Evolutionary conservation across 1,284 basidiomycete genomes (phyloP).

Genomic region (Cystobasidium sp.): DNA sequence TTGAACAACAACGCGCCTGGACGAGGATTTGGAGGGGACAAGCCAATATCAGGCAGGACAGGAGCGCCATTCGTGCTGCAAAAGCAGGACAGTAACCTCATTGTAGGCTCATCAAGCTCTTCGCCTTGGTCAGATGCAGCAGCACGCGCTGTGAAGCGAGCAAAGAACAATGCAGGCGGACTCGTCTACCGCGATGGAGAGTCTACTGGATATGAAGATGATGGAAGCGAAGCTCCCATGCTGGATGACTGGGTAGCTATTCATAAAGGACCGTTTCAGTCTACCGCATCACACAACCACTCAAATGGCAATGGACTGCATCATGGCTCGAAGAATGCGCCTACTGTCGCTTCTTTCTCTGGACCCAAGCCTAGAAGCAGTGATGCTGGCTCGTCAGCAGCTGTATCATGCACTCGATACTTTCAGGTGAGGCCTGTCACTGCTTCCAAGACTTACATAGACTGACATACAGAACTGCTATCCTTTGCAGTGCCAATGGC

Average conservation of each 20-base stretch:
- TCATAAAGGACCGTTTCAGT: not conserved
- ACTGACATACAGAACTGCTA: not conserved
- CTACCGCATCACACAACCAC: not conserved
- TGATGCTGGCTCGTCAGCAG: slow-evolving; percentile 6
- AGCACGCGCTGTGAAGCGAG: slow-evolving; percentile 26
- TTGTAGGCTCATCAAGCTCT: not conserved
- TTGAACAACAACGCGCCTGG: slow-evolving; percentile 22
- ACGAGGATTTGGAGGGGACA: slow-evolving; percentile 4
- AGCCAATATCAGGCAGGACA: not conserved
- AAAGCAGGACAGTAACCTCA: not conserved
- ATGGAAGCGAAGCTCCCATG: slow-evolving; percentile 28
- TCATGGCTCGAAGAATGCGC: not conserved
- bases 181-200: slow-evolving; percentile 37
- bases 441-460: not conserved
- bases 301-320: slow-evolving; percentile 8
- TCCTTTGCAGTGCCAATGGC: slow-evolving; percentile 5
- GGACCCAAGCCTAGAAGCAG: slow-evolving; percentile 6
- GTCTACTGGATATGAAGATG: slow-evolving; percentile 40
- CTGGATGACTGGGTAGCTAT: not conserved
- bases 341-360: slow-evolving; percentile 6
- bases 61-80: slow-evolving; percentile 20
- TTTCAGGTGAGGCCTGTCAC: not conserved
- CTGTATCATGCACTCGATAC: slow-evolving; percentile 5
- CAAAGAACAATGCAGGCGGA: slow-evolving; percentile 26
- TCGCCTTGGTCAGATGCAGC: slow-evolving; percentile 8